Evolutionary conservation across 108 stramenopile genomes (phyloP).

Genomic region (Licmophora abbreviata): DNA sequence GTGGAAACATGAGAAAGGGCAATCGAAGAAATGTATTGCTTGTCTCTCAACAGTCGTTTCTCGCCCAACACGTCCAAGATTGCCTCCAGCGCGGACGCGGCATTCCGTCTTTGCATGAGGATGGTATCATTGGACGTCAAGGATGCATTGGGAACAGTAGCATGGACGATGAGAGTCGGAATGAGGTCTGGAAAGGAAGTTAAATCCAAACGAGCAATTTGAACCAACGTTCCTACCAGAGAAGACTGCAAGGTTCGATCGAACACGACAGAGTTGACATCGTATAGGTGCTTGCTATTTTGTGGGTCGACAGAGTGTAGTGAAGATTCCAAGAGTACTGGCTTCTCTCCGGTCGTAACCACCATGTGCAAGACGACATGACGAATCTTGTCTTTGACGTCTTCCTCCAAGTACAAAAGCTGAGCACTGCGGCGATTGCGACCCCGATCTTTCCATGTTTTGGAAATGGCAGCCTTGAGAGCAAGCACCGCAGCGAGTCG

Average conservation of each 20-base stretch:
- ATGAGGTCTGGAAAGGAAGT: not conserved
- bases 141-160: not conserved
- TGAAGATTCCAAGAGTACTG: not conserved
- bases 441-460: slow-evolving; percentile 3
- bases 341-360: not conserved
- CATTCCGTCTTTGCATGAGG: not conserved
- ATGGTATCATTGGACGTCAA: too few relatives aligned
- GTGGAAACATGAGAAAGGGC: not conserved
- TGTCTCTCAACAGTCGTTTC: not conserved
- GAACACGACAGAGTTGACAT: not conserved
- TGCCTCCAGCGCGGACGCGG: not conserved
- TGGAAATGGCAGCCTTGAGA: not conserved
- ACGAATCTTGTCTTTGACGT: not conserved
- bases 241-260: slow-evolving; percentile 1
- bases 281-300: not conserved
- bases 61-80: not conserved
- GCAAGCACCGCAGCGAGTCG: not conserved
- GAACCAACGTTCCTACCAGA: not conserved
- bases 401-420: not conserved
- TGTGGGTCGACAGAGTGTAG: not conserved
- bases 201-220: not conserved
- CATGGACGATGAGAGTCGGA: not conserved
- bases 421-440: not conserved
- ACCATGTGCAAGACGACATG: not conserved
- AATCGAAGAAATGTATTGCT: not conserved